Percentiles rank a stretch among this genome's conserved stretches.
These are phyloP conservation scores for Chaetomium globosum DNA, from an alignment of 2,329 filamentous ascomycete genomes.

Conservation along the genomic window DNA sequence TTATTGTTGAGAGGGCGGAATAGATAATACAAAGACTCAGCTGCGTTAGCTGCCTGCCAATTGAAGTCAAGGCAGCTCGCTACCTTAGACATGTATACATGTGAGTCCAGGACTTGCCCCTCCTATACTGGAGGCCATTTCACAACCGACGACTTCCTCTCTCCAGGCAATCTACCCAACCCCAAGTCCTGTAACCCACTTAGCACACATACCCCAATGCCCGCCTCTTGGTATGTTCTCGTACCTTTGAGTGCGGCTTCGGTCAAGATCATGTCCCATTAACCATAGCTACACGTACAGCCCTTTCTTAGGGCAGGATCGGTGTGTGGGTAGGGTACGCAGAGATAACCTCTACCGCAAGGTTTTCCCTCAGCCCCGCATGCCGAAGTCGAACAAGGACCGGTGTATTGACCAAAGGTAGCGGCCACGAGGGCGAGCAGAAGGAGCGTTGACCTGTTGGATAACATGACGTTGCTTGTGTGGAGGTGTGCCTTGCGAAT, in stretches of 20 bases:
- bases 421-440: conserved; percentile 17
- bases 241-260: not conserved
- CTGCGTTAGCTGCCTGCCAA: no score
- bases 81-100: no score
- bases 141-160: no score
- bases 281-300: conserved; percentile 33
- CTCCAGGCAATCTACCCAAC: no score
- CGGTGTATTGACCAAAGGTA: conserved; percentile 32
- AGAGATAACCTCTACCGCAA: conserved; percentile 34
- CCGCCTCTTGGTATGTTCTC: not conserved
- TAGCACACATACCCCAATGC: not conserved
- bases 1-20: no score
- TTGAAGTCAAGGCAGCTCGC: no score
- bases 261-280: not conserved
- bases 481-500: not conserved
- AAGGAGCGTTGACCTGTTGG: conserved; percentile 19
- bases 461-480: conserved; percentile 22
- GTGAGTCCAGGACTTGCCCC: no score
- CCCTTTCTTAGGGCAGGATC: conserved; percentile 32
- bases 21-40: no score
- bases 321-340: conserved; percentile 33
- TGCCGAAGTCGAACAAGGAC: conserved; percentile 29
- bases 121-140: no score
- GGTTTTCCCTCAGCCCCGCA: conserved; percentile 30
- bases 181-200: not conserved